Base-by-base conservation (phyloP, 2,329 filamentous ascomycete species). In the Coniochaeta prunicola region DNA sequence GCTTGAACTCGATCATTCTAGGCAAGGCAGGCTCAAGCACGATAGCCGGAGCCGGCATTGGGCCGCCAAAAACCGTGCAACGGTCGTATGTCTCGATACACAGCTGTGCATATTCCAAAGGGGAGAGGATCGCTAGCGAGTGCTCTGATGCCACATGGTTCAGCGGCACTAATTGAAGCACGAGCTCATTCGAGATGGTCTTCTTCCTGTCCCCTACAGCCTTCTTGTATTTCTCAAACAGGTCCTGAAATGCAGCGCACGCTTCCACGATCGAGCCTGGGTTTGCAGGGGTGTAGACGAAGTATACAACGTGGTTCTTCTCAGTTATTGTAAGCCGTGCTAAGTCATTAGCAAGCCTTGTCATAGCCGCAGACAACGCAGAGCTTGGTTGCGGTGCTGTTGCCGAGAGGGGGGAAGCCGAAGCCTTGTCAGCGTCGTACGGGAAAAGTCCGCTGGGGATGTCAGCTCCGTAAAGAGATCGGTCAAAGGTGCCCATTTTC, bases 51-150 rank as follows among this genome's bases (percentile, higher is more conserved):
- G 88, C 84, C 9, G 87, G 83, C 68, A 82, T 77, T 58, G 81
- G 71, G 12, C 82, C 80, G 9, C 75, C 75, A 56, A 83, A 82
- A 28, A 82, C 70, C 12, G 81, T 82, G 66, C 89, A 92, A 6
- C 90, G 85, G 67, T 92, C 89, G 65, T 93, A 94, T 2, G 89
- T 83, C 70, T 93, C 89, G 60, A 91, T 78, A 19, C 88, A 89
- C 17, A 92, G 76, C 58, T 76, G 81, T 50, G 77, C 75, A 64
- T 89, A 83, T 15, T 87, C 85, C 5, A 73, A 69, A 0, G 84
- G 81, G 1, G 82, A 77, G 1, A 86, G 81, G n/a, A 89, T 78
- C 1, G 86, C 80, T 15, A 92, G 73, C 2, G 80, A 79, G 1
- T 81, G 80, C 4, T 84, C 77, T 1, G 85, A 87, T 8, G 87